phyloP scores from a whole-genome alignment of 495 filamentous ascomycete species.

The Elasticomyces elasticus region DNA sequence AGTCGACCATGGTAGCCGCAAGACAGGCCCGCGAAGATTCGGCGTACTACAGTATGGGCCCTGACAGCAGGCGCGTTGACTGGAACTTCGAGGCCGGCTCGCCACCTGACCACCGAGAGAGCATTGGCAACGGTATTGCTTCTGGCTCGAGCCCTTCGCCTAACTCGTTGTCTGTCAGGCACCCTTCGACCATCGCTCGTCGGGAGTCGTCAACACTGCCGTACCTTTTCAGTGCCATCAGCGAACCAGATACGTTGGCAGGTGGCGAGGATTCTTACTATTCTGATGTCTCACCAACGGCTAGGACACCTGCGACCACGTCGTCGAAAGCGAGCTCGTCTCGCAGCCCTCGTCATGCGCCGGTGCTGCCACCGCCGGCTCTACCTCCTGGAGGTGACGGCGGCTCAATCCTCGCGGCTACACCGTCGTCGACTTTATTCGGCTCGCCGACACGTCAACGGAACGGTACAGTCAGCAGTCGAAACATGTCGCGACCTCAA shows the following conservation, averaged over 20 bases:
- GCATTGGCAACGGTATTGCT: background rate
- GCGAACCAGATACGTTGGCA: conserved; percentile 1
- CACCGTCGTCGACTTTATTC: conserved; percentile 1
- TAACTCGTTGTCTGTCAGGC: background rate
- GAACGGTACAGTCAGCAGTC: background rate
- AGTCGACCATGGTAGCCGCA: background rate
- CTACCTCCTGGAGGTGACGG: background rate
- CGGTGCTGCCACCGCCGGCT: conserved; percentile 7
- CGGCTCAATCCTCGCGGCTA: background rate
- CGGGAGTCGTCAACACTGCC: conserved; percentile 12
- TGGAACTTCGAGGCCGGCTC: conserved; percentile 6
- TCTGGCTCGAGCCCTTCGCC: background rate
- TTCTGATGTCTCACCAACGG: background rate
- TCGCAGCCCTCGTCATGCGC: background rate
- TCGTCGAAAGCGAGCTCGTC: background rate
- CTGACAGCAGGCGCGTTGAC: conserved; percentile 1
- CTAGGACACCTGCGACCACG: background rate
- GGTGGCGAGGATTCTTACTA: background rate
- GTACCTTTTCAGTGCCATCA: background rate
- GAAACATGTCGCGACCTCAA: background rate
- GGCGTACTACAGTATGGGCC: conserved; percentile 8
- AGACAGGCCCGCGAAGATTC: conserved; percentile 1
- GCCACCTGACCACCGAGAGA: conserved; percentile 5
- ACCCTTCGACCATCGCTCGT: conserved; percentile 2
- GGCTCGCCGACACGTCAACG: background rate